Percentiles rank a stretch among this genome's conserved stretches.
phyloP scores from a whole-genome alignment of 2,329 filamentous ascomycete species.

The Xylaria hypoxylon region DNA sequence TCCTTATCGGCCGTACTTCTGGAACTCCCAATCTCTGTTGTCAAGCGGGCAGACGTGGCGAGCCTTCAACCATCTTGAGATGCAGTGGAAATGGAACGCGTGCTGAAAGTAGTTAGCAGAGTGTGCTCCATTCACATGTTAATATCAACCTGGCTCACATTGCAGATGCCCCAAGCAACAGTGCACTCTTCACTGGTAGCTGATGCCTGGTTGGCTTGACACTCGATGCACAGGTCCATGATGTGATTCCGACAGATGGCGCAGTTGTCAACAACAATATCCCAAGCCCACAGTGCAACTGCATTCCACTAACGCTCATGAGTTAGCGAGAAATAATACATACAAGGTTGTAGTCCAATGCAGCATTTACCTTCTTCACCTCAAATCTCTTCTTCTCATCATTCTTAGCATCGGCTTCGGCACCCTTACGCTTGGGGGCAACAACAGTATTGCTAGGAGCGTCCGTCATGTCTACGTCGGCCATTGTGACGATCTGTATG shows the following conservation, averaged over 20 bases:
- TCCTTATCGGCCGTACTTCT: slow-evolving; percentile 85
- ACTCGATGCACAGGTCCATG: slow-evolving; percentile 99
- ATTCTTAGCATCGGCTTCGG: slow-evolving; percentile 61
- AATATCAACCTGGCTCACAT: slow-evolving; percentile 71
- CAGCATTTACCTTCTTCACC: slow-evolving; percentile 86
- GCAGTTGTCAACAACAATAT: slow-evolving; percentile 99
- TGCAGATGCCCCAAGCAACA: slow-evolving; percentile 99
- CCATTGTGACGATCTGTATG: slow-evolving; percentile 68
- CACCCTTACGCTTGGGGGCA: slow-evolving; percentile 62
- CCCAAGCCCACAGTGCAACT: slow-evolving; percentile 98
- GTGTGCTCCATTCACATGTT: neutral
- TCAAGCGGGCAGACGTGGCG: slow-evolving; percentile 97
- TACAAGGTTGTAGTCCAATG: neutral
- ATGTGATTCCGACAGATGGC: slow-evolving; percentile 99
- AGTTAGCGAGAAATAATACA: slow-evolving; percentile 34
- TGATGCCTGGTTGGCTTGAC: slow-evolving; percentile 97
- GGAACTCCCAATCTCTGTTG: slow-evolving; percentile 99
- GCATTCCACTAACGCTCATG: slow-evolving; percentile 84
- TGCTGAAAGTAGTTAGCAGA: slow-evolving; percentile 72
- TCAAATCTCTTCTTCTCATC: slow-evolving; percentile 96
- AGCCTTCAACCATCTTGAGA: slow-evolving; percentile 99
- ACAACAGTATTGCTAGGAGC: slow-evolving; percentile 68
- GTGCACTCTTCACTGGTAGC: slow-evolving; percentile 98
- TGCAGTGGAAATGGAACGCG: slow-evolving; percentile 99
- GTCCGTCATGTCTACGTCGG: slow-evolving; percentile 97